Conservation (phyloP, 306 rosid genomes). For the Trichosanthes cucumerina region DNA sequence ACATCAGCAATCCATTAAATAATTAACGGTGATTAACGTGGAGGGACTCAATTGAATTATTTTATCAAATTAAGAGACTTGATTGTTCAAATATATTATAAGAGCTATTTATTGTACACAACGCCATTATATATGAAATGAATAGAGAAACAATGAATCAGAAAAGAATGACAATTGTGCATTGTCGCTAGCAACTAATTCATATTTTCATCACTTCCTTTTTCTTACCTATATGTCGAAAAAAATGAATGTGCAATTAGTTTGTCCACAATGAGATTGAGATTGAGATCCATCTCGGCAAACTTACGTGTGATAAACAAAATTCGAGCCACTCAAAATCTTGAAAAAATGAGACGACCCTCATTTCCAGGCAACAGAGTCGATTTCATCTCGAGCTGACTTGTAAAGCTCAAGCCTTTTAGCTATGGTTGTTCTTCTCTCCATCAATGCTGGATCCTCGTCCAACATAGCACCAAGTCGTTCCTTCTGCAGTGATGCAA, state of each 20-base stretch:
- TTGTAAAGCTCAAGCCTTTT: constrained; percentile 90
- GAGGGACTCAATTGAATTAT: no score
- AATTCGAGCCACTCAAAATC: not conserved
- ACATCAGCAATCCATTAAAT: no score
- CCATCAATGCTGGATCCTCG: constrained; percentile 94
- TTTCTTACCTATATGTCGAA: not conserved
- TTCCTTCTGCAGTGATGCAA: constrained; percentile 62
- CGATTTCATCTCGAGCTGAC: constrained; percentile 96
- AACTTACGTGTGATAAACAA: not conserved
- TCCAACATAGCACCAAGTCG: constrained; percentile 83
- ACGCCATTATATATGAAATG: not conserved
- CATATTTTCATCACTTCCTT: not conserved
- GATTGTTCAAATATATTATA: not conserved
- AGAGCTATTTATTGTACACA: not conserved
- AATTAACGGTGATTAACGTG: no score
- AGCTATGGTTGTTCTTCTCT: constrained; percentile 59
- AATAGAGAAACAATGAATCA: not conserved
- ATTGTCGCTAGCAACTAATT: not conserved
- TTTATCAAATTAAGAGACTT: not conserved
- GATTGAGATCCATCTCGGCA: not conserved
- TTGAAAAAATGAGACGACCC: not conserved
- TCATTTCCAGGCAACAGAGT: constrained; percentile 88
- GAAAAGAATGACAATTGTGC: not conserved
- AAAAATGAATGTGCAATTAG: not conserved
- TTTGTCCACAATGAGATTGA: constrained; percentile 9